A percentile compares a stretch with the other conserved stretches of the same genome.
Evolutionary conservation across 176 grass and related monocot species (phyloP).

Genomic region (Sorghum bicolor): DNA sequence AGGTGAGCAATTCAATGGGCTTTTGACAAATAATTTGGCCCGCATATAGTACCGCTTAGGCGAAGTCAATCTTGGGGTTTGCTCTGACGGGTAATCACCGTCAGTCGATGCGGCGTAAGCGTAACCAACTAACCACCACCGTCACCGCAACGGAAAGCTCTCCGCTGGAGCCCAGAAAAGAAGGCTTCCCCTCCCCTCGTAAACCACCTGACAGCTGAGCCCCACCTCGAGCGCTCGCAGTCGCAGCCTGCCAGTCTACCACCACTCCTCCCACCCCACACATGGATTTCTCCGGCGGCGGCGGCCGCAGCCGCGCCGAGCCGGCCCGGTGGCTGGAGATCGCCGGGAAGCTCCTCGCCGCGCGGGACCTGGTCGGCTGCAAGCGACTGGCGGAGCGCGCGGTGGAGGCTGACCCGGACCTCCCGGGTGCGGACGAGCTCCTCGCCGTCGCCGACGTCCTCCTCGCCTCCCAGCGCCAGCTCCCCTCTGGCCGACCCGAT

Average conservation of each 20-base stretch:
- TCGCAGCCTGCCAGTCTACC: neutral
- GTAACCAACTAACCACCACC: neutral
- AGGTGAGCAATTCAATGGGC: neutral
- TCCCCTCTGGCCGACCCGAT: slow-evolving; percentile 72
- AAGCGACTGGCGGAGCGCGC: slow-evolving; percentile 93
- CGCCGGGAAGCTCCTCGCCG: slow-evolving; percentile 64
- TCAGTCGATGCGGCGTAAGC: too few relatives aligned
- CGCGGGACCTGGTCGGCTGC: slow-evolving; percentile 79
- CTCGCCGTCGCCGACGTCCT: slow-evolving; percentile 90
- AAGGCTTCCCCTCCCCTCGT: neutral
- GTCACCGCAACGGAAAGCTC: neutral
- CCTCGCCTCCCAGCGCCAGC: slow-evolving; percentile 74
- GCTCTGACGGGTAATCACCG: neutral
- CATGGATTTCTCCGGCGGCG: slow-evolving; percentile 59
- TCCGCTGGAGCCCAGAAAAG: neutral
- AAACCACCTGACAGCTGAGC: slow-evolving; percentile 18
- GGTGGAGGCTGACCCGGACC: slow-evolving; percentile 65
- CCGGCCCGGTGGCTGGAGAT: slow-evolving; percentile 82
- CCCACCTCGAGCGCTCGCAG: slow-evolving; percentile 25
- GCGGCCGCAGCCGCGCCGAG: slow-evolving; percentile 41
- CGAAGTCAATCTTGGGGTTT: neutral
- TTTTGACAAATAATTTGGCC: neutral
- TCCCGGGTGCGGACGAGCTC: slow-evolving; percentile 79
- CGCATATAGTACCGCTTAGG: neutral
- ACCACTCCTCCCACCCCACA: neutral